These are phyloP conservation scores for Ichthyophthirius multifiliis DNA, from an alignment of 169 alveolate species.

Conservation along the genomic window DNA sequence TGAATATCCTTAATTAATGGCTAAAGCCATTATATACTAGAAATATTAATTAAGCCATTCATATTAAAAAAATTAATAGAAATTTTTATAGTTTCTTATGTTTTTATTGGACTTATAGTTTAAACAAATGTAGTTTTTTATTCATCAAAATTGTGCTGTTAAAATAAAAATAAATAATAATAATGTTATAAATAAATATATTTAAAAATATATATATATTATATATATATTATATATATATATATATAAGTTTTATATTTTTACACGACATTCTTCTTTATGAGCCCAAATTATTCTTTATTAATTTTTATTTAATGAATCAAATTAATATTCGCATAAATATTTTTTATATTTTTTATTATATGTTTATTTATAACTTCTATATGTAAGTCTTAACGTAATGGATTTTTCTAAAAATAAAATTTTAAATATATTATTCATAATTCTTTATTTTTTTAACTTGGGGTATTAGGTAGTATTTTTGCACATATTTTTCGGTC, in stretches of 20 bases:
- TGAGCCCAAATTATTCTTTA: background rate
- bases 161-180: no score
- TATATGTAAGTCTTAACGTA: background rate
- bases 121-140: slow-evolving; percentile 3
- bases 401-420: background rate
- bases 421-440: background rate
- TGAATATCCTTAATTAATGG: background rate
- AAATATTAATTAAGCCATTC: background rate
- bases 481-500: slow-evolving; percentile 15
- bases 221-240: background rate
- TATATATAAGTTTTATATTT: background rate
- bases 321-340: background rate
- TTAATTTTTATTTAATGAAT: background rate
- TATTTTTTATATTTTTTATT: background rate
- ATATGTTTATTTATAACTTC: background rate
- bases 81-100: background rate
- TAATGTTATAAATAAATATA: background rate
- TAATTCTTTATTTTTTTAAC: background rate
- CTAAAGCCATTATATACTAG: background rate
- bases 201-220: background rate
- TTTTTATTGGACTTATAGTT: background rate
- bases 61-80: background rate
- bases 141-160: slow-evolving; percentile 12
- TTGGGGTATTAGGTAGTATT: background rate
- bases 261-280: slow-evolving; percentile 18